phyloP scores from a whole-genome alignment of 768 basidiomycete species.

The Glaciozyma martinii region DNA sequence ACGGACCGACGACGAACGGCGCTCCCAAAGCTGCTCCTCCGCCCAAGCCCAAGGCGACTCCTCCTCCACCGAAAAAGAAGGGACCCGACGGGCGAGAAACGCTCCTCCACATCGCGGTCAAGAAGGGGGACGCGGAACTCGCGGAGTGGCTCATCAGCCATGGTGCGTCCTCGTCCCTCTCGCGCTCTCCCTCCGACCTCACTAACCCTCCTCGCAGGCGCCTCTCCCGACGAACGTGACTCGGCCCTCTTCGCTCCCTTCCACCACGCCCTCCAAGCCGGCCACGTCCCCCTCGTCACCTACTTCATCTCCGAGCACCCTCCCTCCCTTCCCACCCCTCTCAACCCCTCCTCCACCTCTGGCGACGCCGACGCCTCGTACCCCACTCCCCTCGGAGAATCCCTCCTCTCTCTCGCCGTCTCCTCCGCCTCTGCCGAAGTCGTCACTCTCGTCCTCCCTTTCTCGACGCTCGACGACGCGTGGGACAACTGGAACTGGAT shows the following conservation, averaged over 20 bases:
- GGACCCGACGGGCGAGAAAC: not conserved
- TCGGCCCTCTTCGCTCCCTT: conserved; percentile 53
- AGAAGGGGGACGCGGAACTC: conserved; percentile 45
- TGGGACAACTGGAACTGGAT: conserved; percentile 5
- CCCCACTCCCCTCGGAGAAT: conserved; percentile 42
- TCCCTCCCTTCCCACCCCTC: conserved; percentile 42
- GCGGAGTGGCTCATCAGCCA: conserved; percentile 64
- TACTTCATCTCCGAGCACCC: conserved; percentile 58
- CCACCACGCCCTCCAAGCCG: conserved; percentile 54
- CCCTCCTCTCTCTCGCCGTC: conserved; percentile 41
- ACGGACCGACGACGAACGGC: not conserved
- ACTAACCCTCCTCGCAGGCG: conserved; percentile 45
- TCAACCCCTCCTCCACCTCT: not conserved
- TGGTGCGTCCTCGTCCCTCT: conserved; percentile 47
- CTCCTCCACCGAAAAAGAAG: not conserved
- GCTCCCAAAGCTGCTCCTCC: not conserved
- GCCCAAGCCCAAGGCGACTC: not conserved
- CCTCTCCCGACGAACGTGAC: conserved; percentile 63
- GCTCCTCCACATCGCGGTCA: not conserved
- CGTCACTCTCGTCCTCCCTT: conserved; percentile 2
- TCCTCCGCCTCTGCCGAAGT: not conserved
- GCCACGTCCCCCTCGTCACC: conserved; percentile 49
- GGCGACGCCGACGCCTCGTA: conserved; percentile 44
- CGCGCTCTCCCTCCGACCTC: not conserved
- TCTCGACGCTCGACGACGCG: not conserved